Conservation (phyloP, 495 filamentous ascomycete species). For the Penicillium silybi region DNA sequence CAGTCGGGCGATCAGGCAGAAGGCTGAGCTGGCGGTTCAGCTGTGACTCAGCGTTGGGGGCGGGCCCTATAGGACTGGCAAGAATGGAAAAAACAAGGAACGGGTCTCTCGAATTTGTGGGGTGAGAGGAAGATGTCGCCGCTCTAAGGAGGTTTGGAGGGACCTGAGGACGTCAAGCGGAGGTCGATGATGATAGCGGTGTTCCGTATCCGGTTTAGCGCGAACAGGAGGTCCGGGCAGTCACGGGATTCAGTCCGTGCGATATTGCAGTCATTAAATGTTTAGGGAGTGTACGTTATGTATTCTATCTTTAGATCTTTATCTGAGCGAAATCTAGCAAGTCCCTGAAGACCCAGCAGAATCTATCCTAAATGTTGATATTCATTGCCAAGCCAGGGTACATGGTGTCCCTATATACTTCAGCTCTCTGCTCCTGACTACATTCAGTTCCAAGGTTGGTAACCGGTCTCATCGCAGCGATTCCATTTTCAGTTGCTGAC, state of each 20-base stretch:
- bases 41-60: slow-evolving; percentile 13
- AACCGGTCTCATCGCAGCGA: too few relatives aligned
- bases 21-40: slow-evolving; percentile 23
- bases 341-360: too few relatives aligned
- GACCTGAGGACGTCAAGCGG: slow-evolving; percentile 22
- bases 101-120: slow-evolving; percentile 1
- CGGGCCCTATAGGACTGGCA: slow-evolving; percentile 8
- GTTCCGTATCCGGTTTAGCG: slow-evolving; percentile 28
- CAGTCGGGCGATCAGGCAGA: slow-evolving; percentile 25
- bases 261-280: neutral
- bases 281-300: neutral
- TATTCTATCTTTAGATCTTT: neutral
- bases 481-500: too few relatives aligned
- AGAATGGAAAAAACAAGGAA: neutral
- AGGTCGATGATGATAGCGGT: slow-evolving; percentile 28
- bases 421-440: too few relatives aligned
- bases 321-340: too few relatives aligned
- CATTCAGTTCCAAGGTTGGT: too few relatives aligned
- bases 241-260: slow-evolving; percentile 28
- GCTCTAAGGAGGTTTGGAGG: slow-evolving; percentile 4
- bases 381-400: too few relatives aligned
- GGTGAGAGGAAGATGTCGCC: slow-evolving; percentile 17
- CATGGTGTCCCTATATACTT: too few relatives aligned
- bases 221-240: slow-evolving; percentile 3
- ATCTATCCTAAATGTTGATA: too few relatives aligned